Evolutionary conservation across 73 alveolate genomes (phyloP), one percentile per base, ranked within the genome.

Genomic region (Tetrahymena borealis): DNA sequence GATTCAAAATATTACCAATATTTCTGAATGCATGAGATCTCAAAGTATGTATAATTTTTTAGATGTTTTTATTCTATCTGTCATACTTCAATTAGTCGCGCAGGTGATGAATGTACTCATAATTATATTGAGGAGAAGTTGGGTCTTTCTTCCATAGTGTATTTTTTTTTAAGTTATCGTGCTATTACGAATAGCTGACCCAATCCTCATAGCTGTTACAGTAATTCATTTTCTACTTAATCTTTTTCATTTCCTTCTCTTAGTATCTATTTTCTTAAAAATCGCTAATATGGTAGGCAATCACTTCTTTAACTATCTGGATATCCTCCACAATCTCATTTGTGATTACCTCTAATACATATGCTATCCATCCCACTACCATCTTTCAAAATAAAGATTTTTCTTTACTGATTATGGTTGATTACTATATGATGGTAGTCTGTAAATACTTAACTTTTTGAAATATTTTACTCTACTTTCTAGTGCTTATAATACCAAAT

Each of bases 1-100:
- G 97, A 78, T 79, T 39, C 1, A 96, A 95, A n/a, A 93, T 95
- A 8, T 96, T 96, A 11, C 96, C 97, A 15, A 95, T 36, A 79
- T 95, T 96, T 93, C 96, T 96, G 90, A 33, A 94, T 42, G 91
- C 96, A 95, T 41, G 42, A n/a, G 91, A 96, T 92, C 78, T 60
- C 1, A 60, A 28, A 60, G 85, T 60, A 28, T 60, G 85, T 13
- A 60, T 60, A 18, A 60, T 60, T 35, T 60, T 60, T 24, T 24
- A 35, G 31, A 60, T 35, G 10, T 60, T 60, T 60, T 60, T 60
- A 20, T 60, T 60, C 28, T 15, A 60, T 10, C 85, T 60, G 37
- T 60, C 85, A 3, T 11, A 60, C 31, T 60, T 60, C n/a, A 60
- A 35, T 6, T 60, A 60, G 28, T 60, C 85, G 28, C 85, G 85